Conservation (phyloP, 164 flowering plant genomes). For the Vitis rotundifolia region DNA sequence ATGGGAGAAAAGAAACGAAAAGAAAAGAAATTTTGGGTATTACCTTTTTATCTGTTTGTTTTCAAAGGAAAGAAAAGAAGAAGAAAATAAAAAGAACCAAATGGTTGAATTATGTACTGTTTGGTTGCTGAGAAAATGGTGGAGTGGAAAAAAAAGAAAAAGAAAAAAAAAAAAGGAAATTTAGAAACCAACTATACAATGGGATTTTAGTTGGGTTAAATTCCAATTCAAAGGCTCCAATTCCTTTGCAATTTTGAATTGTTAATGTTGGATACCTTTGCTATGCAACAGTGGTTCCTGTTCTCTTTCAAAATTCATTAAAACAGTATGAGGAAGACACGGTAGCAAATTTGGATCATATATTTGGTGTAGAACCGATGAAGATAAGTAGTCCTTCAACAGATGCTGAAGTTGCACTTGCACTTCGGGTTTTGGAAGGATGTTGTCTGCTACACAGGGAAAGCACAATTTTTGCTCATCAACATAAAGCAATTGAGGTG, state of each 20-base stretch:
- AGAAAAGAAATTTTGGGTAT: too few species aligned
- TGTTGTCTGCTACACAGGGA: conserved; percentile 83
- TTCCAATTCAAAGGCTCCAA: not conserved
- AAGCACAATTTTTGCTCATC: conserved; percentile 66
- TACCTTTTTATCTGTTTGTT: not conserved
- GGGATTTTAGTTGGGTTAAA: too few species aligned
- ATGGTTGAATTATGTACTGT: too few species aligned
- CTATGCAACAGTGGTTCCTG: conserved; percentile 78
- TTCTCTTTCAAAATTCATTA: conserved; percentile 74
- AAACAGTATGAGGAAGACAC: conserved; percentile 54
- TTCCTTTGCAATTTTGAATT: not conserved
- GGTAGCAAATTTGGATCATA: conserved; percentile 59
- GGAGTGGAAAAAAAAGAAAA: too few species aligned
- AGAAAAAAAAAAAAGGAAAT: too few species aligned
- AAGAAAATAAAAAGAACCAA: not conserved
- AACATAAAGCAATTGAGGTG: conserved; percentile 73
- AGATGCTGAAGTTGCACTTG: conserved; percentile 87
- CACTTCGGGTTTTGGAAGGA: conserved; percentile 92
- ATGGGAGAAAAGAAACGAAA: too few species aligned
- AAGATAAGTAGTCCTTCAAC: conserved; percentile 84
- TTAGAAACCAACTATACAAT: too few species aligned
- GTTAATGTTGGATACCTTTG: conserved; percentile 8
- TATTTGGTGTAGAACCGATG: conserved; percentile 80
- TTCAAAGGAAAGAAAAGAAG: not conserved
- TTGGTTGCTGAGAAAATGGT: too few species aligned